Conservation (phyloP, 495 filamentous ascomycete genomes). For the Neurospora tetrasperma region DNA sequence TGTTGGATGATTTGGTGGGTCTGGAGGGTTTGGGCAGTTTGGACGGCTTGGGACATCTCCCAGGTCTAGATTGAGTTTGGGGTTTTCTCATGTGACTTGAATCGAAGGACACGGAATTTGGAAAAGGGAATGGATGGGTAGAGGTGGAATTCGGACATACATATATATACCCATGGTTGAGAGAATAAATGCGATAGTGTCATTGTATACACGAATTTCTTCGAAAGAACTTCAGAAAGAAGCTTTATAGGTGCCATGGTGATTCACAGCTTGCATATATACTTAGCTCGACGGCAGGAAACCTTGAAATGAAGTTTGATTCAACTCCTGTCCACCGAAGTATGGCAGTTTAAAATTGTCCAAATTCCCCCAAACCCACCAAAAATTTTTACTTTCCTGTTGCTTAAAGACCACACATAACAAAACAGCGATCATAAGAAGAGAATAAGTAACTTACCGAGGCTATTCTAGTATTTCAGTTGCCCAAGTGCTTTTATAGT, state of each 20-base stretch:
- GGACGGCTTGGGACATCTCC: constrained; percentile 19
- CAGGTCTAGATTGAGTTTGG: constrained; percentile 18
- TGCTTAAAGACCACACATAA: background rate
- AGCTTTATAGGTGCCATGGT: background rate
- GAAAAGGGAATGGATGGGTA: background rate
- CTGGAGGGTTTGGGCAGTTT: constrained; percentile 18
- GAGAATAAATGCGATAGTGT: background rate
- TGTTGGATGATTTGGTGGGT: constrained; percentile 6
- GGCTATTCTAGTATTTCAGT: too few relatives aligned
- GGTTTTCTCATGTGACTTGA: background rate
- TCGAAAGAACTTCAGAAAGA: background rate
- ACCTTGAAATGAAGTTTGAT: background rate
- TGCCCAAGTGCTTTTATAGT: too few relatives aligned
- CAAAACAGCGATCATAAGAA: background rate
- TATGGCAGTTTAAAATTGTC: background rate
- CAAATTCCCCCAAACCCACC: background rate
- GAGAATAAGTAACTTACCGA: too few relatives aligned
- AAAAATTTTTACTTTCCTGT: background rate
- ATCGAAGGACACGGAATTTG: background rate
- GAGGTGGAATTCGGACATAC: background rate
- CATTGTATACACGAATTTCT: background rate
- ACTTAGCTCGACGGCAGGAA: background rate
- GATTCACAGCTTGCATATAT: background rate
- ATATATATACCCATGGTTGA: background rate
- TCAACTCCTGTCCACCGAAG: background rate